Conservation (phyloP, 108 stramenopile species). For the Pseudonitzschia multistriata region DNA sequence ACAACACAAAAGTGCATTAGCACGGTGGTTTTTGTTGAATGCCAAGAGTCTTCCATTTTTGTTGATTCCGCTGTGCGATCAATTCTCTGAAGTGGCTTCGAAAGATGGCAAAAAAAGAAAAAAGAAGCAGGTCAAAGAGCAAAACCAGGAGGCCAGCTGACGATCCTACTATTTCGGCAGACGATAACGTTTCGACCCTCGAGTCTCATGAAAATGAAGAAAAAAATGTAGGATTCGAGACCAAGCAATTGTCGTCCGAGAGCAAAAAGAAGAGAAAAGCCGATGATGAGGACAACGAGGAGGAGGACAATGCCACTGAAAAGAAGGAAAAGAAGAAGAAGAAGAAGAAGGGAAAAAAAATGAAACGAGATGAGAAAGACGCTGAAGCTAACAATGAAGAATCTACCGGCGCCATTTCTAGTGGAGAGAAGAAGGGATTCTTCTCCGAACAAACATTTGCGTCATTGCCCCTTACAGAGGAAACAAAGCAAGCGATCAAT, state of each 20-base stretch:
- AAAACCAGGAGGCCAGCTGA: conserved; percentile 9
- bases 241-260: not conserved
- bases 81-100: not conserved
- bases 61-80: not conserved
- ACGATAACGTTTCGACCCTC: not conserved
- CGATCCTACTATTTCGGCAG: not conserved
- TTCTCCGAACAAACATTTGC: conserved; percentile 70
- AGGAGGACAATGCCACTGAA: conserved; percentile 12
- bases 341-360: conserved; percentile 5
- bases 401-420: not conserved
- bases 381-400: not conserved
- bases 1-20: not conserved
- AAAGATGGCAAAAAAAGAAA: conserved; percentile 7
- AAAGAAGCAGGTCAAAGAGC: conserved; percentile 17
- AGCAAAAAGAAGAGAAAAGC: conserved; percentile 27
- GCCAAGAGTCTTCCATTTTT: not conserved
- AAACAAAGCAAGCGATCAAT: conserved; percentile 76
- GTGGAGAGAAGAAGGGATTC: conserved; percentile 41
- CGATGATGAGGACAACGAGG: conserved; percentile 15
- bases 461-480: conserved; percentile 87
- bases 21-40: not conserved
- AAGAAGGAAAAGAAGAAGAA: conserved; percentile 12
- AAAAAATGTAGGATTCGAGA: conserved; percentile 4
- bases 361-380: not conserved
- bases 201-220: conserved; percentile 3